Percentiles rank a stretch among this genome's conserved stretches.
These are phyloP conservation scores for Phytopythium kandeliae DNA, from an alignment of 352 stramenopile genomes.

Conservation along the genomic window DNA sequence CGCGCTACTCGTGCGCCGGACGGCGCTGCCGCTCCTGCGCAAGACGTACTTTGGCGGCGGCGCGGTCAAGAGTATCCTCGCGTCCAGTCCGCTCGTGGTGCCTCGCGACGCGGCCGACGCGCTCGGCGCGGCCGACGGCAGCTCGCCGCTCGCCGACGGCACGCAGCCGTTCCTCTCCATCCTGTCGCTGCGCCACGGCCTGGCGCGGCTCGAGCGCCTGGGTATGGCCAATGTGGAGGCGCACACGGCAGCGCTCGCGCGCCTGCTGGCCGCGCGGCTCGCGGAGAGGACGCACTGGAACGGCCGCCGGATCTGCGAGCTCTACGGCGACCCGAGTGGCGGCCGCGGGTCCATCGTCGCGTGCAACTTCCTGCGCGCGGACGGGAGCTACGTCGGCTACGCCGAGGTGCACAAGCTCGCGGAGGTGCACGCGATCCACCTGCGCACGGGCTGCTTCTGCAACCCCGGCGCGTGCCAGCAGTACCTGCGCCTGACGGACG, in stretches of 20 bases:
- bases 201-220: constrained; percentile 36
- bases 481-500: constrained; percentile 48
- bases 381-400: constrained; percentile 65
- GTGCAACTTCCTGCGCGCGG: constrained; percentile 53
- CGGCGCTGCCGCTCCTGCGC: constrained; percentile 25
- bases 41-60: constrained; percentile 65
- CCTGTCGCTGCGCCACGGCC: constrained; percentile 44
- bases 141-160: constrained; percentile 46
- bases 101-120: constrained; percentile 13
- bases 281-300: constrained; percentile 49
- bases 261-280: constrained; percentile 31
- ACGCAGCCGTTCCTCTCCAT: constrained; percentile 69
- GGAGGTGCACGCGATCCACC: constrained; percentile 55
- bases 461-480: constrained; percentile 73
- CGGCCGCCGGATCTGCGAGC: constrained; percentile 25
- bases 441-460: constrained; percentile 77
- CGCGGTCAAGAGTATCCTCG: constrained; percentile 56
- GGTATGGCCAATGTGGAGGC: constrained; percentile 36
- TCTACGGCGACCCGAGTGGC: constrained; percentile 35
- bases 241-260: constrained; percentile 42
- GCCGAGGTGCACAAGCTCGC: constrained; percentile 63
- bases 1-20: constrained; percentile 47
- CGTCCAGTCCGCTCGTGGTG: constrained; percentile 29
- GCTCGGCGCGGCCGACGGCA: constrained; percentile 10
- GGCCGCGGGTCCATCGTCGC: constrained; percentile 39